Evolutionary conservation across 2,329 filamentous ascomycete genomes (phyloP).

Genomic region (Talaromyces sp.): DNA sequence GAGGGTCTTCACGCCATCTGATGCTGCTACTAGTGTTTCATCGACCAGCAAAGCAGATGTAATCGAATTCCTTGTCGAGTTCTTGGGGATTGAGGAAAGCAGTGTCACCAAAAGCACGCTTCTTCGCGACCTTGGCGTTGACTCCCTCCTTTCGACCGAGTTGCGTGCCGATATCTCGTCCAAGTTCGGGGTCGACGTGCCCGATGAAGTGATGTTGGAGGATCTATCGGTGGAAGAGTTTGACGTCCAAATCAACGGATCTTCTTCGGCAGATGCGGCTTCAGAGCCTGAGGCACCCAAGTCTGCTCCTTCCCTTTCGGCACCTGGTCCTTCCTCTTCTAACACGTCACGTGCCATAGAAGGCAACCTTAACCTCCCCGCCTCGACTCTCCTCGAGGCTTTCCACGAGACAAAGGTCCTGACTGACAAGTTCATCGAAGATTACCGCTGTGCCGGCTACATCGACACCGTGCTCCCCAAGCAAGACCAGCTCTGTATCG

Average conservation of each 20-base stretch:
- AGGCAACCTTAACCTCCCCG: not conserved
- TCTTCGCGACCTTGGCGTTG: constrained; percentile 35
- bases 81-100: constrained; percentile 32
- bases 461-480: constrained; percentile 17
- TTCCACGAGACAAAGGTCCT: constrained; percentile 25
- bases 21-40: not conserved
- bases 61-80: constrained; percentile 17
- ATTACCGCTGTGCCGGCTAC: constrained; percentile 21
- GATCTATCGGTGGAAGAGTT: not conserved
- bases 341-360: not conserved
- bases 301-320: not conserved
- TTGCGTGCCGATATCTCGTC: not conserved
- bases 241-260: constrained; percentile 1
- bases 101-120: constrained; percentile 35
- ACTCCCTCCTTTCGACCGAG: not conserved
- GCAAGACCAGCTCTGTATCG: constrained; percentile 20
- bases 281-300: not conserved
- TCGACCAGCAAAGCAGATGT: not conserved
- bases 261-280: not conserved
- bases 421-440: constrained; percentile 26
- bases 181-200: not conserved
- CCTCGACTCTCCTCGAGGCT: constrained; percentile 21
- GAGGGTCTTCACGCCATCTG: not conserved
- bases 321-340: not conserved
- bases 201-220: not conserved